A percentile compares a stretch with the other conserved stretches of the same genome.
phyloP scores from a whole-genome alignment of 352 stramenopile genomes.

The Phytophthora sp. region DNA sequence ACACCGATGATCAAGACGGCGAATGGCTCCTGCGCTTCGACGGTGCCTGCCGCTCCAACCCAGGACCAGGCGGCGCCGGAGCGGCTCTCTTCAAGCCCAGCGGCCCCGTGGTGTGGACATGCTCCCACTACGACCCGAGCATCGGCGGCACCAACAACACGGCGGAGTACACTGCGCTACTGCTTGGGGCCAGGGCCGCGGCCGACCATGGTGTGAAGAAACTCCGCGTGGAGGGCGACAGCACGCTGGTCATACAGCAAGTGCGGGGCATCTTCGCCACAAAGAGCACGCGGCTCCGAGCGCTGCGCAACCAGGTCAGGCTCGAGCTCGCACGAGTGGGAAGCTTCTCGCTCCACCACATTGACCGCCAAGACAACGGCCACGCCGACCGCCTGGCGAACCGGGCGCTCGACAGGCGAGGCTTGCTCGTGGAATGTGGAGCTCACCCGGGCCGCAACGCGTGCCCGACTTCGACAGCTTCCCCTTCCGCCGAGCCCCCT shows the following conservation, averaged over 20 bases:
- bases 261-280: not conserved
- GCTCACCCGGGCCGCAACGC: too few relatives aligned
- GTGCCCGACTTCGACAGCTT: too few relatives aligned
- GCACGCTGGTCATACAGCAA: not conserved
- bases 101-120: not conserved
- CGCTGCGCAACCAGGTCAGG: not conserved
- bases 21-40: too few relatives aligned
- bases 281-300: not conserved
- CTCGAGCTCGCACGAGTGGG: not conserved
- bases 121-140: not conserved
- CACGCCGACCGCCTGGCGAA: not conserved
- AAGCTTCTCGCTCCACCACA: slow-evolving; percentile 2
- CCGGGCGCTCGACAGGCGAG: not conserved
- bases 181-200: not conserved
- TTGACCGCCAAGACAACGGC: not conserved
- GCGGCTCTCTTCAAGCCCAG: too few relatives aligned
- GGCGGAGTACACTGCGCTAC: not conserved
- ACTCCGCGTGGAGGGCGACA: not conserved
- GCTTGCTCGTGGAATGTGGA: not conserved
- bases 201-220: not conserved
- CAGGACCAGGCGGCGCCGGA: too few relatives aligned
- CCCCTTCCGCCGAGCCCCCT: too few relatives aligned
- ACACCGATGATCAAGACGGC: too few relatives aligned
- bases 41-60: too few relatives aligned
- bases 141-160: not conserved